Conservation (phyloP, 1,284 basidiomycete species). For the Fomitiporia mediterranea region DNA sequence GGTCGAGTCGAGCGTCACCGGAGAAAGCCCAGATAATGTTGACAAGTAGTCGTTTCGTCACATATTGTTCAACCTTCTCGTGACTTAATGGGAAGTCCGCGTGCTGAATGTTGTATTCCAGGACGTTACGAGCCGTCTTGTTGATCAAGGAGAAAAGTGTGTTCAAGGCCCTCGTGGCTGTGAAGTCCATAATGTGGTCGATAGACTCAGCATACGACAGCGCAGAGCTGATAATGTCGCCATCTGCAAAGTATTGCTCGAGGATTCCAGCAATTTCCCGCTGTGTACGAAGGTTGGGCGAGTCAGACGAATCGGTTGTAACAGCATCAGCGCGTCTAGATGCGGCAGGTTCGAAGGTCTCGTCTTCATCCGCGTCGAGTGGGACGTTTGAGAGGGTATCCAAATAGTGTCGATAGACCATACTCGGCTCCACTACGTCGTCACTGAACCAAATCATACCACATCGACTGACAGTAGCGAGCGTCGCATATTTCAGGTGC, state of each 20-base stretch:
- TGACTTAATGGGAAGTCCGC: constrained; percentile 87
- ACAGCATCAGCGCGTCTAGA: constrained; percentile 56
- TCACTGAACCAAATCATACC: constrained; percentile 99
- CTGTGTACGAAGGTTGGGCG: constrained; percentile 74
- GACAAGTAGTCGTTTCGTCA: constrained; percentile 86
- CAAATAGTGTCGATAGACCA: constrained; percentile 92
- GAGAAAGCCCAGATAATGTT: constrained; percentile 98
- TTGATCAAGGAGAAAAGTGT: constrained; percentile 97
- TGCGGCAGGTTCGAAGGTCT: constrained; percentile 51
- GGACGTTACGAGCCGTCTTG: constrained; percentile 90
- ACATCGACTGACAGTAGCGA: constrained; percentile 98
- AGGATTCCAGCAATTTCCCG: constrained; percentile 74
- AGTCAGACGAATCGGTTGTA: constrained; percentile 46
- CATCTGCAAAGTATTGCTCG: constrained; percentile 78
- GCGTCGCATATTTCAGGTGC: constrained; percentile 94
- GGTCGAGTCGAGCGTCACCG: constrained; percentile 89
- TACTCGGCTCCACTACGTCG: constrained; percentile 84
- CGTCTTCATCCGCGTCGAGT: constrained; percentile 92
- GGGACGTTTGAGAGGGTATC: constrained; percentile 70
- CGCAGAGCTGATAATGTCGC: constrained; percentile 78
- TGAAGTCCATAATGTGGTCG: constrained; percentile 99
- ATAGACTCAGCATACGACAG: constrained; percentile 77
- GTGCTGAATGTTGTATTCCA: constrained; percentile 95
- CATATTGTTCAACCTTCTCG: constrained; percentile 88
- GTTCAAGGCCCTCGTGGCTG: constrained; percentile 83